phyloP scores from a whole-genome alignment of 768 basidiomycete species.

The Rhodosporidiobolus odoratus region DNA sequence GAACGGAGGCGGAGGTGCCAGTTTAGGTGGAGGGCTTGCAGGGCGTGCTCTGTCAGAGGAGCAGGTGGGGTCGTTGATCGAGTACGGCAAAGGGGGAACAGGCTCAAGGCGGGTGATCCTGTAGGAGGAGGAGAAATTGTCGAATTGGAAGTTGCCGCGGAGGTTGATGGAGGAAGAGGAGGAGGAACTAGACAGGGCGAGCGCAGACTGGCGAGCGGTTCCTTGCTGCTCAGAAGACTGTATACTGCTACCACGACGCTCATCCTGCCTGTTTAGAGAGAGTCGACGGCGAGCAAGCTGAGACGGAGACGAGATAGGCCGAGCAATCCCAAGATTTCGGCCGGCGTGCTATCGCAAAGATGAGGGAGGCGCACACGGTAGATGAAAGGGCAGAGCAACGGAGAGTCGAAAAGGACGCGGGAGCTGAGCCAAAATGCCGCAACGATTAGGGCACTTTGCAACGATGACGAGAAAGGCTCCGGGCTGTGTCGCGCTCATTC shows the following conservation, averaged over 20 bases:
- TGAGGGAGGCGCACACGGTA: too few species aligned
- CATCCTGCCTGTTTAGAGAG: neutral
- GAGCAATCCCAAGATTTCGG: neutral
- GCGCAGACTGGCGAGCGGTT: neutral
- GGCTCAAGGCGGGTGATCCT: neutral
- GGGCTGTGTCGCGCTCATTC: neutral
- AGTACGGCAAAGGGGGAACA: neutral
- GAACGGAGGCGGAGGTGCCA: slow-evolving; percentile 24
- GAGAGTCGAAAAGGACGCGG: too few species aligned
- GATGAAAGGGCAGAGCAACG: too few species aligned
- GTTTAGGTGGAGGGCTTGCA: slow-evolving; percentile 10
- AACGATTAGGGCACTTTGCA: neutral
- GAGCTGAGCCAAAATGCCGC: too few species aligned
- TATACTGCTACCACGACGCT: neutral
- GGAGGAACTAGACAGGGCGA: neutral
- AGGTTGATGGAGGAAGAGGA: neutral
- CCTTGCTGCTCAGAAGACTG: neutral
- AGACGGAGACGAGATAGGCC: too few species aligned
- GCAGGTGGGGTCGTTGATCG: neutral
- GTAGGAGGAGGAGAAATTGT: neutral
- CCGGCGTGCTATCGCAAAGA: too few species aligned
- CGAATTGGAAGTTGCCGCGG: neutral
- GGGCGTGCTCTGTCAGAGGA: slow-evolving; percentile 15
- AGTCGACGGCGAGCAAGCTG: too few species aligned
- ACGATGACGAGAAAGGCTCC: neutral